These are phyloP conservation scores for Colletotrichum scovillei DNA, from an alignment of 2,329 filamentous ascomycete species.

Conservation along the genomic window DNA sequence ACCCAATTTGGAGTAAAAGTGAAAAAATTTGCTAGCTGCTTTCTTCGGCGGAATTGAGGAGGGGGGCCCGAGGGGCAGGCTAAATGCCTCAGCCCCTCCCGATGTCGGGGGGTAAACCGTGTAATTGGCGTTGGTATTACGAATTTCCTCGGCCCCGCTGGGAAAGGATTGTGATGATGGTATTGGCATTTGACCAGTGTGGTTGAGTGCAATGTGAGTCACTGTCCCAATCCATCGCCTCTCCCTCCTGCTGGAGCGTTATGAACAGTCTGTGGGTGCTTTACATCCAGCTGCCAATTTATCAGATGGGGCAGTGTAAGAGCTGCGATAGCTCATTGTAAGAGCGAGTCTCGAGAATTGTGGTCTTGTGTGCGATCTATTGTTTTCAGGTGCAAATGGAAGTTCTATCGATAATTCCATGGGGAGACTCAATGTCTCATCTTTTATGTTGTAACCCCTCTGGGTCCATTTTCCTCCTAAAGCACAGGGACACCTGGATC, in stretches of 20 bases:
- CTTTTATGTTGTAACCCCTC: not conserved
- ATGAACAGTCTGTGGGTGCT: not conserved
- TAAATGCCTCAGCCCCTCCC: conserved; percentile 4
- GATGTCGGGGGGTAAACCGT: not conserved
- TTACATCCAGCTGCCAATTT: not conserved
- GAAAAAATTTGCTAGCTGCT: not conserved
- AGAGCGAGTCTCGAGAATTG: not conserved
- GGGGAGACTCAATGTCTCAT: not conserved
- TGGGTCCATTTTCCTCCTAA: not conserved
- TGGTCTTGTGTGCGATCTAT: conserved; percentile 4
- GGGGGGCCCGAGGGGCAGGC: too few species aligned
- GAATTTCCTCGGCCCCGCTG: not conserved
- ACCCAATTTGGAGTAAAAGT: not conserved
- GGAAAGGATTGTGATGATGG: not conserved
- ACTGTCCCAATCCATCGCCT: not conserved
- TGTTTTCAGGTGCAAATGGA: not conserved
- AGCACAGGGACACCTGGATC: not conserved
- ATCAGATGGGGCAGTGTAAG: not conserved
- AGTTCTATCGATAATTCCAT: not conserved
- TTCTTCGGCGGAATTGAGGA: not conserved
- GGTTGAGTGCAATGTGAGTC: not conserved
- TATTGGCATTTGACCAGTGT: not conserved
- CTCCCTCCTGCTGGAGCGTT: not conserved
- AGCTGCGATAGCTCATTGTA: not conserved
- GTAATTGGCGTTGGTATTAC: not conserved